Evolutionary conservation across 2,329 filamentous ascomycete genomes (phyloP), one percentile per base, ranked within the genome.

Genomic region (Cytospora chrysosperma): DNA sequence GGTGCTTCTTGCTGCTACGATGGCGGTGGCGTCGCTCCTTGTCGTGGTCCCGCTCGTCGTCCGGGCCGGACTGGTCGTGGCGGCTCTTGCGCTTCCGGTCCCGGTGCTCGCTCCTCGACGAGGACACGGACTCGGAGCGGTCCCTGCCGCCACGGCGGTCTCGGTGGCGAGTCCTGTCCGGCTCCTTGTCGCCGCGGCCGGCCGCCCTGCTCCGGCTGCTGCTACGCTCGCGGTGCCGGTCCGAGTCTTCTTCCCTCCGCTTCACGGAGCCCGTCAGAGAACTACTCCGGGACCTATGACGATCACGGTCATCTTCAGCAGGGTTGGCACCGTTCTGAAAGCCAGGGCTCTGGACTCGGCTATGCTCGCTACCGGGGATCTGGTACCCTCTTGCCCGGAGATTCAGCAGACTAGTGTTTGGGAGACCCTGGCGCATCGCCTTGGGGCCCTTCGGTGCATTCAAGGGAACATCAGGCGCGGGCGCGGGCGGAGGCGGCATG

Each of bases 401-500:
- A 70, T 90, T 85, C 68, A 88, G 84, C 59, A 91, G 84, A 69
- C 90, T 91, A 63, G 89, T 93, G 75, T 96, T 96, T 58, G 91
- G 90, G 13, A 93, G 81, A 32, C 93, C 92, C 76, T 95, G 90
- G 67, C 94, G 86, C 92, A 98, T 96, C 21, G 95, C 95, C 77
- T 95, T 93, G 55, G 95, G 95, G 12, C 93, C 95, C 61, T 90
- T 96, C 30, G 95, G 95, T 30, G 95, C 95, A 77, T 83, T 92
- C 77, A 87, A 75, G 52, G 86, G 86, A 58, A 82, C 78, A 67
- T 78, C 77, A 26, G 75, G 75, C 27, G 70, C 67, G 65, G 67
- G 63, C 62, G 68, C 67, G 58, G 65, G 58, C 7, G 65, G 65
- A 17, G 65, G 62, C n/a, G 63, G 63, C 65, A 67, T 67, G 28